Evolutionary conservation across 2,329 filamentous ascomycete species (phyloP).

Genomic region (Penicillium italicum): DNA sequence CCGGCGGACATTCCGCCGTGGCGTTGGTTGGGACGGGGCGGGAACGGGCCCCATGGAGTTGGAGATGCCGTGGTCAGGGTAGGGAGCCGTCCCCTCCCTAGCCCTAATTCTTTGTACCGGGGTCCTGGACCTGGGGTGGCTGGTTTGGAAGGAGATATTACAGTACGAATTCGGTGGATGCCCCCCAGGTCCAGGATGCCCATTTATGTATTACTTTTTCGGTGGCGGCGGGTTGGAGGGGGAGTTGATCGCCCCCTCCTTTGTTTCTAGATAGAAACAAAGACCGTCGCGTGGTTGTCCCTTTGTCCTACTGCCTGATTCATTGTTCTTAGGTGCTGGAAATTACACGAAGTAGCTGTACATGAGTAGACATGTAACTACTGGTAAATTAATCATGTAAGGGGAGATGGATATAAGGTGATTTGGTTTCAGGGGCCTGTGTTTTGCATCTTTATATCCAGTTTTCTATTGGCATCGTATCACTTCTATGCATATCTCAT

Average conservation of each 20-base stretch:
- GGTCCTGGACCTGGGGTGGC: conserved; percentile 4
- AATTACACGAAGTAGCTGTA: background rate
- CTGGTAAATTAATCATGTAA: background rate
- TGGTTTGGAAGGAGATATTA: background rate
- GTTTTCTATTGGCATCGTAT: background rate
- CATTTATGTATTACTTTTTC: background rate
- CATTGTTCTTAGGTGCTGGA: background rate
- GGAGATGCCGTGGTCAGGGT: conserved; percentile 16
- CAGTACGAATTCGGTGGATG: background rate
- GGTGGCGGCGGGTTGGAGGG: background rate
- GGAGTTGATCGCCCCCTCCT: background rate
- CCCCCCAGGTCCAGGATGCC: conserved; percentile 3
- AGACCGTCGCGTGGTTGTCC: background rate
- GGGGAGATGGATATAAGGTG: background rate
- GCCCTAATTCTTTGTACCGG: background rate
- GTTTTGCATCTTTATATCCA: background rate
- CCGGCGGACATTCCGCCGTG: conserved; percentile 28
- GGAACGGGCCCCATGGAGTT: conserved; percentile 32
- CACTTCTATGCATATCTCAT: background rate
- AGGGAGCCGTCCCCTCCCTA: conserved; percentile 7
- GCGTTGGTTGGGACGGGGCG: conserved; percentile 35
- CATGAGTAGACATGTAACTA: background rate
- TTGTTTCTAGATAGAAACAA: background rate
- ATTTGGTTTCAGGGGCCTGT: background rate
- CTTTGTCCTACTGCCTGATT: background rate